phyloP scores from a whole-genome alignment of 257 asterid species.

The Nicotiana attenuata region DNA sequence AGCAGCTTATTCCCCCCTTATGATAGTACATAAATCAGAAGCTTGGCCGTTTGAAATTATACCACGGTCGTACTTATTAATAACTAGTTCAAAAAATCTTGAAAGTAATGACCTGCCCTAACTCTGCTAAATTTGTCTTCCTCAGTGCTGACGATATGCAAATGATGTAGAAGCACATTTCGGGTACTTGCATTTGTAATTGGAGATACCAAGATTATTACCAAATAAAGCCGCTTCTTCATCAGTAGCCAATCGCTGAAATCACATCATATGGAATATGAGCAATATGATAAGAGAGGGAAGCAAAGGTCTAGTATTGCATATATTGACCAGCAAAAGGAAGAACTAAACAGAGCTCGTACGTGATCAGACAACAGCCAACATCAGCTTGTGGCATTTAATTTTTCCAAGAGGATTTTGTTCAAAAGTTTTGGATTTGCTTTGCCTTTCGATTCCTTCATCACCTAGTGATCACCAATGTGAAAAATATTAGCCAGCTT shows the following conservation, averaged over 20 bases:
- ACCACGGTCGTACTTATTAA: background rate
- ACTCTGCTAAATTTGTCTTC: background rate
- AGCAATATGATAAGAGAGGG: background rate
- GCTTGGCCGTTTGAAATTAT: background rate
- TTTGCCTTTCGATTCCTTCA: slow-evolving; percentile 93
- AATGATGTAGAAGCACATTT: background rate
- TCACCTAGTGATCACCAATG: slow-evolving; percentile 38
- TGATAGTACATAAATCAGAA: background rate
- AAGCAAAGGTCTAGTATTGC: background rate
- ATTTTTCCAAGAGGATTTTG: slow-evolving; percentile 66
- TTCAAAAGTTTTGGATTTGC: slow-evolving; percentile 89
- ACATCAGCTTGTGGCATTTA: slow-evolving; percentile 51
- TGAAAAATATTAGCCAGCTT: background rate
- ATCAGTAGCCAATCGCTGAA: background rate
- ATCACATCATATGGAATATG: background rate
- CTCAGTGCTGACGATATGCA: background rate
- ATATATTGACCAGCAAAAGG: background rate
- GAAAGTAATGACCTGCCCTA: background rate
- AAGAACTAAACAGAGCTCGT: background rate
- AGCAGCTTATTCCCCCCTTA: background rate
- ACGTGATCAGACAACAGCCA: background rate
- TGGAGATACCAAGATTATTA: background rate
- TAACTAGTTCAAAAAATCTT: background rate
- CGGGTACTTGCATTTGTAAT: background rate
- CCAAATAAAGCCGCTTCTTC: background rate